Base-by-base conservation (phyloP, 2,329 filamentous ascomycete genomes). In the Sclerotinia nivalis region DNA sequence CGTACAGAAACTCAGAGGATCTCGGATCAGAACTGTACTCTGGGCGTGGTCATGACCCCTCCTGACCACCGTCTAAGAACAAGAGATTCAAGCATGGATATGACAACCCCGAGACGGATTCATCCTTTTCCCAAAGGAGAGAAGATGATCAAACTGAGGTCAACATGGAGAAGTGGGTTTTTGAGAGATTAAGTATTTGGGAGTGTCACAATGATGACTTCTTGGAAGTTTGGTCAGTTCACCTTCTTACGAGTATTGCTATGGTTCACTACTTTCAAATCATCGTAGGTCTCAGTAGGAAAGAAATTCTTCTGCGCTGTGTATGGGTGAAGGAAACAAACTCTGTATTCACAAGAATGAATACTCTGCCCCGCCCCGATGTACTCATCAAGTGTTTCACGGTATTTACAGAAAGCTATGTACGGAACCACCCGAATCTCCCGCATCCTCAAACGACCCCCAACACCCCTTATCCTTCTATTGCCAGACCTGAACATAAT, bases 401-500 rank as follows among this genome's bases (percentile, higher is more conserved):
- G 34, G 10, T 37, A 37, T 56, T 15, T 37, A 56, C 31, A 56
- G 13, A 22, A 37, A 60, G 15, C 13, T 45, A 25, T 60, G 4
- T 28, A 45, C 18, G 22, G 13, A 45, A 10, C 10, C 7, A 15
- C 34, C 1, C 28, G 10, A 37, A 4, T 15, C 18, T 18, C 2
- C 22, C 47, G n/a, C 15, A 34, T 8, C 22, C 13, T 9, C 18
- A 34, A 20, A 13, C 13, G 28, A 49, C 7, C 18, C 9, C 28
- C 45, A 18, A n/a, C 8, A 20, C 8, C 34, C 31, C 1, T 10
- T 4, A 6, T 37, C 13, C 8, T 20, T 40, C 28, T 58, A 67
- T 12, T 67, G 52, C 52, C 52, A 67, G 22, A 67, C 65, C 37
- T 67, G 52, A 58, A 67, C 52, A 43, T 43, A 76, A 49, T 91